Evolutionary conservation across 148 eudicot genomes (phyloP).

Genomic region (Heliamphora exappendiculata): DNA sequence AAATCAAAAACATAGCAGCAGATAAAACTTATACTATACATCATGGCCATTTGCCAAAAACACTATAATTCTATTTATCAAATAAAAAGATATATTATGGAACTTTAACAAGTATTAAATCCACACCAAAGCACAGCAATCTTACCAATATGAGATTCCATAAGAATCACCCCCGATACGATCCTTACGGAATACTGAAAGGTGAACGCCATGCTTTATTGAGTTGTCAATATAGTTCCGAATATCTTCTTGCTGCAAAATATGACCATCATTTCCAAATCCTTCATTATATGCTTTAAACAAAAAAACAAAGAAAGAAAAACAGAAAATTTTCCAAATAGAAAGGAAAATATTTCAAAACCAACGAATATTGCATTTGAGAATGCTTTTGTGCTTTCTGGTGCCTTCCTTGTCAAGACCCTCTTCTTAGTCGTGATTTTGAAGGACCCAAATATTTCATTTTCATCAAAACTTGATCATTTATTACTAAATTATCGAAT

Average conservation of each 20-base stretch:
- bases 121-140: neutral
- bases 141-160: constrained; percentile 90
- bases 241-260: constrained; percentile 98
- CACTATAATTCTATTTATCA: neutral
- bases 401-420: neutral
- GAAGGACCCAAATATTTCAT: neutral
- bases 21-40: neutral
- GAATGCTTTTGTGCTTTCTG: neutral
- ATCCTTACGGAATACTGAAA: constrained; percentile 78
- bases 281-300: neutral
- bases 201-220: constrained; percentile 67
- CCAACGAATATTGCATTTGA: neutral
- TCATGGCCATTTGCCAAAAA: neutral
- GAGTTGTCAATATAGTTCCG: constrained; percentile 75
- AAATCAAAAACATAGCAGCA: constrained; percentile 5
- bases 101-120: neutral
- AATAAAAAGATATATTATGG: neutral
- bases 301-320: neutral
- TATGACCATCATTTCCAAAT: constrained; percentile 3
- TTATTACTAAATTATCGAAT: neutral
- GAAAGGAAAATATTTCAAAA: neutral
- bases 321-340: neutral
- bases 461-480: no score
- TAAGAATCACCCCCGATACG: constrained; percentile 93
- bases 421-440: neutral